phyloP scores from a whole-genome alignment of 345 rosid genomes.

The Diplotaxis tenuifolia region DNA sequence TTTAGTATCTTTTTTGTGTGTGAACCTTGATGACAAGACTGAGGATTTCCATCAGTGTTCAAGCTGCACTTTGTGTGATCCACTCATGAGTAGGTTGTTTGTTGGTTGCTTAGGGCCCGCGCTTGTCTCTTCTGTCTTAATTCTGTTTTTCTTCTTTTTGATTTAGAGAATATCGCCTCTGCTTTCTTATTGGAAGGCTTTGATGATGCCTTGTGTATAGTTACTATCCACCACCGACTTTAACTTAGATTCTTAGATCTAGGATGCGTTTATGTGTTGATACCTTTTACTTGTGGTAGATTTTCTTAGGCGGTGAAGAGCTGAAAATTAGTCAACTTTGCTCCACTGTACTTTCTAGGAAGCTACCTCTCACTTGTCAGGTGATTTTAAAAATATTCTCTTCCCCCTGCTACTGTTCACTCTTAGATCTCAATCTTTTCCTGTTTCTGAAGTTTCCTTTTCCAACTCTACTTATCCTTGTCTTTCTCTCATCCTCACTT shows the following conservation, averaged over 20 bases:
- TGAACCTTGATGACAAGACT: conserved; percentile 34
- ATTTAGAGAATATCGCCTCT: conserved; percentile 14
- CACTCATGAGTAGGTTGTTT: conserved; percentile 16
- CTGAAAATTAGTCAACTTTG: conserved; percentile 34
- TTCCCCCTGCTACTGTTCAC: conserved; percentile 8
- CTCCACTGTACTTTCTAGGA: conserved; percentile 28
- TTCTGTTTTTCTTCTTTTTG: conserved; percentile 4
- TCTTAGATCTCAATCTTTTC: conserved; percentile 39
- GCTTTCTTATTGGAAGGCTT: conserved; percentile 32
- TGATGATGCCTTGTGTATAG: conserved; percentile 20
- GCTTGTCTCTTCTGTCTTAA: conserved; percentile 29
- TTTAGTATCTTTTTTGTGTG: conserved; percentile 11
- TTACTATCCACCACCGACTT: conserved; percentile 21
- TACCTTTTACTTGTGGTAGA: conserved; percentile 5
- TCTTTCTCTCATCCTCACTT: conserved; percentile 32
- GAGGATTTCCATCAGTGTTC: conserved; percentile 25
- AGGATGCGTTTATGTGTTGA: background rate
- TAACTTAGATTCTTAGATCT: conserved; percentile 21
- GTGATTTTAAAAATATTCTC: conserved; percentile 33
- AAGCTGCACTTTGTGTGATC: conserved; percentile 36
- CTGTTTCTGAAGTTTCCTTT: conserved; percentile 45
- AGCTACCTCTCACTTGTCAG: conserved; percentile 30
- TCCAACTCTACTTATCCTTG: conserved; percentile 35
- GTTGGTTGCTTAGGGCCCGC: conserved; percentile 31
- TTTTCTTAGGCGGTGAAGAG: conserved; percentile 17